phyloP scores from a whole-genome alignment of 768 basidiomycete genomes.

The Sarcomyxa edulis region DNA sequence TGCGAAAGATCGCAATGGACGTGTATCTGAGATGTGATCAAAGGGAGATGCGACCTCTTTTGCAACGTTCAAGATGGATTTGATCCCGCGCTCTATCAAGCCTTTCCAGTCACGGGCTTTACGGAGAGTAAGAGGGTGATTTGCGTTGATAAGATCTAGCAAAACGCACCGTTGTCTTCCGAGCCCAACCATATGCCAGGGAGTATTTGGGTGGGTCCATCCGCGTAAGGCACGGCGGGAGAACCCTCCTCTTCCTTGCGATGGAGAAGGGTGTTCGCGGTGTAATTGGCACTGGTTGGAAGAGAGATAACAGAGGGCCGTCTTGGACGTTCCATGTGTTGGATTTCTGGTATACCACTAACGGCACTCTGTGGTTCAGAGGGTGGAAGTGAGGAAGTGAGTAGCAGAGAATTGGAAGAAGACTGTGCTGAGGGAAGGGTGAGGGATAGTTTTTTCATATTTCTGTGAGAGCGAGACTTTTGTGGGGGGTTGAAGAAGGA shows the following conservation, averaged over 20 bases:
- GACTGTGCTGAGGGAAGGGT: slow-evolving; percentile 58
- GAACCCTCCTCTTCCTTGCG: slow-evolving; percentile 64
- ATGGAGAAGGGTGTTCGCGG: slow-evolving; percentile 46
- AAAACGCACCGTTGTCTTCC: slow-evolving; percentile 90
- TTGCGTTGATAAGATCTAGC: no score
- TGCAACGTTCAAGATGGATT: slow-evolving; percentile 84
- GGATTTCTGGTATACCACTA: slow-evolving; percentile 24
- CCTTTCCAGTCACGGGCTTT: slow-evolving; percentile 76
- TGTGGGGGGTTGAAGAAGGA: slow-evolving; percentile 34
- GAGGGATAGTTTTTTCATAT: slow-evolving; percentile 75
- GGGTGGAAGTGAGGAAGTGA: slow-evolving; percentile 17
- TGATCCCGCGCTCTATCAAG: slow-evolving; percentile 68
- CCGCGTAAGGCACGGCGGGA: slow-evolving; percentile 62
- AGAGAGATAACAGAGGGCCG: slow-evolving; percentile 74
- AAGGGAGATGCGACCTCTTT: slow-evolving; percentile 83
- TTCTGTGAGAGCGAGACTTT: slow-evolving; percentile 45
- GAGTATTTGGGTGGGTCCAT: slow-evolving; percentile 81
- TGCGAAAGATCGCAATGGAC: slow-evolving; percentile 40
- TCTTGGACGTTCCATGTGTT: slow-evolving; percentile 35
- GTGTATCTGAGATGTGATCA: slow-evolving; percentile 26
- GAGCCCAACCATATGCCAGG: slow-evolving; percentile 88
- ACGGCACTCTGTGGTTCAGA: slow-evolving; percentile 26
- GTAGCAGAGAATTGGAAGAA: slow-evolving; percentile 46
- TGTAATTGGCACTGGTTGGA: slow-evolving; percentile 46
- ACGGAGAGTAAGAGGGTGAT: no score